A percentile compares a stretch with the other conserved stretches of the same genome.
Evolutionary conservation across 2,329 filamentous ascomycete species (phyloP).

Genomic region (Alternaria postmessia): DNA sequence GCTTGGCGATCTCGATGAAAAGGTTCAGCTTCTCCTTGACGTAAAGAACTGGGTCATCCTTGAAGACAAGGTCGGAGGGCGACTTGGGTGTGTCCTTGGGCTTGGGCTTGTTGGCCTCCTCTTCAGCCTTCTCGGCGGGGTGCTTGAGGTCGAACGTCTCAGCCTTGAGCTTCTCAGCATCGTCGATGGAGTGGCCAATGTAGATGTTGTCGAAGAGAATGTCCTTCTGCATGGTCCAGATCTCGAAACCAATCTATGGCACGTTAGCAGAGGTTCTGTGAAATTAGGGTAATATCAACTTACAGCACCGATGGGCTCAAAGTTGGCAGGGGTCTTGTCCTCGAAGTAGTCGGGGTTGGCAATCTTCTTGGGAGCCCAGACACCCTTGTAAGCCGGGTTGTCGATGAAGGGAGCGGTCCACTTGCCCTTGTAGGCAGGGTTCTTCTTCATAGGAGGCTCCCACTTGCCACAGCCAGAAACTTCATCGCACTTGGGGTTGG

Average conservation of each 20-base stretch:
- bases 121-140: conserved; percentile 79
- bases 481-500: conserved; percentile 96
- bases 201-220: conserved; percentile 99
- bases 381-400: conserved; percentile 97
- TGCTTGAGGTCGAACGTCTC: conserved; percentile 93
- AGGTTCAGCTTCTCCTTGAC: conserved; percentile 92
- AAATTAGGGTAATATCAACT: conserved; percentile 56
- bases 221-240: conserved; percentile 99
- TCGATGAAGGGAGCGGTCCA: conserved; percentile 93
- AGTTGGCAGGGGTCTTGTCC: conserved; percentile 95
- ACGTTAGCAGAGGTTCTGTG: conserved; percentile 20
- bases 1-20: conserved; percentile 84
- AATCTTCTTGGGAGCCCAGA: conserved; percentile 95
- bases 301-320: conserved; percentile 97
- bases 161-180: conserved; percentile 86
- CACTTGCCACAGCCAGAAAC: conserved; percentile 93
- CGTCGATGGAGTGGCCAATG: conserved; percentile 94
- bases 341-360: conserved; percentile 95
- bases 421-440: conserved; percentile 98
- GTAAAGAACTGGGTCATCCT: conserved; percentile 87
- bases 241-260: conserved; percentile 89
- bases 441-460: conserved; percentile 90
- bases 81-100: conserved; percentile 69
- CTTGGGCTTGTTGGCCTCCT: conserved; percentile 83
- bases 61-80: conserved; percentile 82